Evolutionary conservation across 352 stramenopile species (phyloP), one percentile per base, ranked within the genome.

Genomic region (Globisporangium spiculum): DNA sequence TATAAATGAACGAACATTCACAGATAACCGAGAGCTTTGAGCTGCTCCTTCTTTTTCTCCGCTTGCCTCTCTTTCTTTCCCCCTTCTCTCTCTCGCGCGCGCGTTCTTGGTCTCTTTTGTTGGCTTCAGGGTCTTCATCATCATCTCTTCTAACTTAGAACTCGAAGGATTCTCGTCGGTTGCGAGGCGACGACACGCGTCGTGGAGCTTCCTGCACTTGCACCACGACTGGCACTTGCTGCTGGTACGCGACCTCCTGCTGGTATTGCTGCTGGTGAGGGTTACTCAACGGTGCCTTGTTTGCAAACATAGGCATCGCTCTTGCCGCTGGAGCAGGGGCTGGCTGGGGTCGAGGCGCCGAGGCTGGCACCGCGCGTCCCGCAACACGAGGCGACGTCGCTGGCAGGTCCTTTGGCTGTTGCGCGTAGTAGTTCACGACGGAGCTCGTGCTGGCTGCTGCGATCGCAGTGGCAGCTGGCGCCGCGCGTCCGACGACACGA

Each of bases 321-420:
- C 63, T 53, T 53, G 46, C 44, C 34, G 12, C 18, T 30, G 68
- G 26, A 52, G 44, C 9, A 14, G 64, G 41, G 41, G 32, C 8
- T 1, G 62, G 52, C 18, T 56, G 63, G 16, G 62, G 27, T 4
- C 50, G 56, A 38, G 75, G 65, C n/a, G 80, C 63, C 18, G 68
- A 72, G 6, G 76, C 78, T 30, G 79, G 77, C 30, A 85, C 79
- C 0, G 79, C 78, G 16, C 78, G 74, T 55, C 78, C 78, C 22
- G 78, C 75, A 16, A 63, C 63, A n/a, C 75, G 75, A 22, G 78
- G 63, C 9, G 65, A 75, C 55, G 27, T 22, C 55, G 30, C 55
- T 16, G 55, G 55, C 7, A 60, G 30, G 18, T 60, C 24, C 55
- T 60, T 30, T 6, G 55, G 27, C 18, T 60, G 27, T 34, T 60